Base-by-base conservation (phyloP, 495 filamentous ascomycete genomes). In the Aspergillus affinis region DNA sequence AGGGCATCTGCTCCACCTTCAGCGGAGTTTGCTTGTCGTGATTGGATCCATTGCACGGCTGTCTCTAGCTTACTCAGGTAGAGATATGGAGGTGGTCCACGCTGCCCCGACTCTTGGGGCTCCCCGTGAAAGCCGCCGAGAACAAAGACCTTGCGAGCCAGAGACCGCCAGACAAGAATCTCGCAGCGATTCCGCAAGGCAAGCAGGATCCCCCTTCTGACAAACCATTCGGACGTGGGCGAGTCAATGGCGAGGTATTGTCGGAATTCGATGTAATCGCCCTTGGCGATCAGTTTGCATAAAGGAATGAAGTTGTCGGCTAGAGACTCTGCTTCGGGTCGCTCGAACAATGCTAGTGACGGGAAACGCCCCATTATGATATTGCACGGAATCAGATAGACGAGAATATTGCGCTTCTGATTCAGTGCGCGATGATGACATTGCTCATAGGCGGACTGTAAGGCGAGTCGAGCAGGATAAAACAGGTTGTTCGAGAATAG, bases 361-460 rank as follows among this genome's bases (percentile, higher is more conserved):
- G 94, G 93, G 64, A 97, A 94, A 41, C 90, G 88, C 10, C 92
- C 94, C 51, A 95, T 81, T 41, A 96, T 83, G 6, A 97, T 83
- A 65, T 93, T 96, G 59, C 87, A 82, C 0, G 92, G 81, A 53
- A 96, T 88, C 48, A 96, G 85, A 66, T 93, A 95, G 44, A 88
- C 88, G 55, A 97, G 86, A 60, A 97, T 94, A 30, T 87, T 77
- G 0, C 85, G 84, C 57, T 91, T 84, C 69, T 97, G 93, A 23
- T 82, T 83, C 15, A 85, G 68, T 66, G 87, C 90, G 47, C 74
- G 75, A 3, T 78, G 75, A 44, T 88, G 90, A 53, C 88, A 90
- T 73, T 96, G 88, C 30, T 85, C 75, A 73, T 96, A 97, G 2
- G 93, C 90, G 26, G 85, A 78, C 65, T 93, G 85, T 13, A 97